A percentile compares a stretch with the other conserved stretches of the same genome.
These are phyloP conservation scores for Acidomyces sp. DNA, from an alignment of 495 filamentous ascomycete genomes.

Conservation along the genomic window DNA sequence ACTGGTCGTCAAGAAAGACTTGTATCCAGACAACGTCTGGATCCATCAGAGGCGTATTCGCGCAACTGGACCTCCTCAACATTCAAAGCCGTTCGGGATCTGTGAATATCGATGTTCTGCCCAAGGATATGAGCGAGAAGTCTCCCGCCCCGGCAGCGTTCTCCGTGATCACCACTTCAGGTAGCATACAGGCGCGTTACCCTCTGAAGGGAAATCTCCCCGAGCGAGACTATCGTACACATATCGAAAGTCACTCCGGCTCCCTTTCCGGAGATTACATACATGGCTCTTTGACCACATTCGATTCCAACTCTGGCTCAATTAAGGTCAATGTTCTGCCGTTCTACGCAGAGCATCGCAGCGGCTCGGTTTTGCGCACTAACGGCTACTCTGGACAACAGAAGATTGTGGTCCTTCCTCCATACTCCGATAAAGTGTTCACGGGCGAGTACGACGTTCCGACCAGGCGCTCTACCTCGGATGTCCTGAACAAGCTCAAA, in stretches of 20 bases:
- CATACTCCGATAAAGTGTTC: conserved; percentile 6
- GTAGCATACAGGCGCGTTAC: conserved; percentile 21
- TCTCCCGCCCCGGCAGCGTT: conserved; percentile 20
- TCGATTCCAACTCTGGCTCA: conserved; percentile 19
- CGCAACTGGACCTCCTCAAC: conserved; percentile 22
- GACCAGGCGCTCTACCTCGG: not conserved
- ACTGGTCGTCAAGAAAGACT: conserved; percentile 20
- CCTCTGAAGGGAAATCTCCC: conserved; percentile 16
- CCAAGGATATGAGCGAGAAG: conserved; percentile 12
- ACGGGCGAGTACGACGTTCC: conserved; percentile 5
- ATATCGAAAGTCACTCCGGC: conserved; percentile 15
- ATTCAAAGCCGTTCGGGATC: conserved; percentile 22
- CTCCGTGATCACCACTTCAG: conserved; percentile 15
- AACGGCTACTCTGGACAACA: conserved; percentile 17
- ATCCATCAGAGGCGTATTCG: conserved; percentile 23
- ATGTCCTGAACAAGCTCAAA: conserved; percentile 13
- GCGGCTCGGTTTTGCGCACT: conserved; percentile 17
- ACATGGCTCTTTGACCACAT: conserved; percentile 20
- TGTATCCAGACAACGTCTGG: conserved; percentile 21
- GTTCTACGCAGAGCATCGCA: conserved; percentile 9
- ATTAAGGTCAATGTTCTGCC: conserved; percentile 22
- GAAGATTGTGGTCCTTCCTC: conserved; percentile 13
- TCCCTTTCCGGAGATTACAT: conserved; percentile 23
- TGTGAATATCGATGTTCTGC: conserved; percentile 23
- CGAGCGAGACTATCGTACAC: conserved; percentile 24